Conservation (phyloP, 2,329 filamentous ascomycete species). For the Paecilomyces variotii region DNA sequence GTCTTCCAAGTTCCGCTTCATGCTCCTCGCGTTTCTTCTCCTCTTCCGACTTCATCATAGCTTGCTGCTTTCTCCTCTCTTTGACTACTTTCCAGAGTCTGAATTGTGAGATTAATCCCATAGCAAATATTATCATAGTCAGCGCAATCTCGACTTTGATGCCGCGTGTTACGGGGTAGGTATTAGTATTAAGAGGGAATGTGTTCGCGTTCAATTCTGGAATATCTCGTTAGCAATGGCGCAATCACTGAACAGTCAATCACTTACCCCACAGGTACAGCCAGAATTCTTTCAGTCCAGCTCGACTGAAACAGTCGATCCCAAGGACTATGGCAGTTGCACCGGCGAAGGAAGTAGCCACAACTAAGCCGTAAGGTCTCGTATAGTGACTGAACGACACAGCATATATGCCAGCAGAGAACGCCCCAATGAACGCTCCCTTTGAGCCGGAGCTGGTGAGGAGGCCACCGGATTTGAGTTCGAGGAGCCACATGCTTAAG, state of each 20-base stretch:
- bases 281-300: constrained; percentile 96
- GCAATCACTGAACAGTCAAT: constrained; percentile 9
- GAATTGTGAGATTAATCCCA: constrained; percentile 76
- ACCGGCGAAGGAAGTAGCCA: constrained; percentile 69
- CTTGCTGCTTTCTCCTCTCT: constrained; percentile 40
- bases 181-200: constrained; percentile 68
- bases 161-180: constrained; percentile 78
- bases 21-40: constrained; percentile 51
- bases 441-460: constrained; percentile 55
- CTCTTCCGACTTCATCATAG: constrained; percentile 41
- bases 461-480: constrained; percentile 67
- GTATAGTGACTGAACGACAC: constrained; percentile 74
- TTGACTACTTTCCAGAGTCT: constrained; percentile 76
- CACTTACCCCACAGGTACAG: constrained; percentile 71
- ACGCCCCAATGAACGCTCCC: constrained; percentile 65
- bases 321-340: constrained; percentile 72
- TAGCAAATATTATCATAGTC: constrained; percentile 63
- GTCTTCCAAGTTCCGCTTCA: constrained; percentile 63
- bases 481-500: constrained; percentile 83
- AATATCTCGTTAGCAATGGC: constrained; percentile 5
- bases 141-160: constrained; percentile 78
- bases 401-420: constrained; percentile 61
- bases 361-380: constrained; percentile 68
- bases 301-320: constrained; percentile 81
- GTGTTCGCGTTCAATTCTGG: constrained; percentile 63